Evolutionary conservation across 2,329 filamentous ascomycete genomes (phyloP), one percentile per base, ranked within the genome.

Genomic region (Geosmithia flava): DNA sequence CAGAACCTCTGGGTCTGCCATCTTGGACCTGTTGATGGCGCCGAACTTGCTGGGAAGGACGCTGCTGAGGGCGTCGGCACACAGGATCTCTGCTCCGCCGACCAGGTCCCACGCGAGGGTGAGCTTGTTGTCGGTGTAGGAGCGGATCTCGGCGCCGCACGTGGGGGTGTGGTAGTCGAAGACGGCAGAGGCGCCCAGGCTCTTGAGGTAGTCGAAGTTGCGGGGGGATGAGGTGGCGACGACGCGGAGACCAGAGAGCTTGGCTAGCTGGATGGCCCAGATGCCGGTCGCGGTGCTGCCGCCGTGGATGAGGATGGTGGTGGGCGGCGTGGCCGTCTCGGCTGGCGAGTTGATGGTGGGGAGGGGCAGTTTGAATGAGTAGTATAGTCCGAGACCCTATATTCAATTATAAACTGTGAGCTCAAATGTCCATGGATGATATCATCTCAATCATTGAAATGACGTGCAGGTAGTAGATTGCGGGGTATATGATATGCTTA

Each of bases 241-340:
- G 10, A 71, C 65, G 15, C 51, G 59, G 33, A 63, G 62, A 5
- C 66, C 68, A 7, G 65, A 66, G n/a, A 62, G 55, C 52, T 65
- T 67, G 48, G 67, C 67, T 51, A 56, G 67, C 54, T 71, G 68
- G 52, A 73, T 68, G 5, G 60, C 69, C 48, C 76, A 71, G 43
- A 77, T 72, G 58, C 71, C 72, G 0, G 76, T 77, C 2, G 75
- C 76, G 10, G 72, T 80, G 58, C 73, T 72, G 16, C 67, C 69
- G 42, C 68, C 71, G 48, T 72, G 70, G 51, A 71, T 69, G 20
- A 72, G 53, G 41, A 73, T 54, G 0, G 68, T 61, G 42, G 64
- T 55, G 40, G 64, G 56, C n/a, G n/a, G n/a, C n/a, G n/a, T n/a
- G n/a, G n/a, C n/a, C n/a, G n/a, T n/a, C n/a, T n/a, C n/a, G 10